Evolutionary conservation across 257 asterid species (phyloP), one percentile per base, ranked within the genome.

Genomic region (Plantago elongata): DNA sequence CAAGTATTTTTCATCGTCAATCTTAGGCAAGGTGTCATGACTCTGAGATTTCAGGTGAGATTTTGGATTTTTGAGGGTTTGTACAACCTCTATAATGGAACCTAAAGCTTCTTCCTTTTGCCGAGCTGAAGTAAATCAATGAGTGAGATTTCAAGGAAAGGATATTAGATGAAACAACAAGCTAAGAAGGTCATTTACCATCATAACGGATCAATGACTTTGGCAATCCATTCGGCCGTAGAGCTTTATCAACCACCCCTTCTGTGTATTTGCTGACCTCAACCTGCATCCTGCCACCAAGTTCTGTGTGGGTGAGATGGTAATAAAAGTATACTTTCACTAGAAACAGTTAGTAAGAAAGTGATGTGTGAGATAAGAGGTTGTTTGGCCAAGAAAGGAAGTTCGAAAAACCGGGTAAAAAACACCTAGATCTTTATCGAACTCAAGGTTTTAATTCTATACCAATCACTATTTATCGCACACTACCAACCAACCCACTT

Each of bases 241-340:
- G 48, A 61, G 88, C 91, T 66, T 79, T 87, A 40, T 89, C 97
- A 68, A 57, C 74, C 66, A 78, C 72, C 30, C 99, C 99, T 78
- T 93, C 99, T 4, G 99, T 93, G 83, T 87, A 89, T 75, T 89
- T 93, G 85, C 97, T 93, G 69, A 93, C 99, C 81, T 93, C 99
- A 60, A 93, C 97, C 88, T 93, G 99, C 99, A 93, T 93, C 83
- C 99, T 93, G 88, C 52, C 72, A 66, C 54, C 57, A 59, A 54
- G 57, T 11, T 11, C 2, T 54, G 65, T 45, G 57, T 34, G 51
- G 57, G 57, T 57, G 70, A 69, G 38, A 51, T 45, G 15, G 42
- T n/a, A 52, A 22, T 17, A 52, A 10, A 17, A 14, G 38, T 52
- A 15, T 54, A 34, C 8, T 34, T 34, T 34, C 40, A 34, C 40